A percentile compares a stretch with the other conserved stretches of the same genome.
Conservation (phyloP, 169 alveolate genomes). For the Eimeria tenella region DNA sequence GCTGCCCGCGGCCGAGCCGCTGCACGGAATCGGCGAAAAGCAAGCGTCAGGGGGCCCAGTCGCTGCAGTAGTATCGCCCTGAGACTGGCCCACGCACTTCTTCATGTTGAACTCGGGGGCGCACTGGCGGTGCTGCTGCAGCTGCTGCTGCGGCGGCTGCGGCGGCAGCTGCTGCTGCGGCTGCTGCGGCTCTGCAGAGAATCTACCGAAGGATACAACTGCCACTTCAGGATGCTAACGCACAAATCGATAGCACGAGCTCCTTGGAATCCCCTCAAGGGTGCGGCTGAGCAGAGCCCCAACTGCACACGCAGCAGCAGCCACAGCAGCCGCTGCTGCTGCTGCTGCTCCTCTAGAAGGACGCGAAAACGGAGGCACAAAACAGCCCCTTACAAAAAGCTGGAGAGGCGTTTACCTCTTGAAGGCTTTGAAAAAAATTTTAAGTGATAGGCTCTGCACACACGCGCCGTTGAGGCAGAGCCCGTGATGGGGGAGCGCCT, state of each 20-base stretch:
- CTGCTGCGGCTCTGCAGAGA: not conserved
- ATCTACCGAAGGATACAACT: not conserved
- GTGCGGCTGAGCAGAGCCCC: constrained; percentile 43
- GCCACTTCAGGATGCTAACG: not conserved
- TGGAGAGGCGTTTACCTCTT: not conserved
- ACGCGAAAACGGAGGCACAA: not conserved
- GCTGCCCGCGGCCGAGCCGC: not conserved
- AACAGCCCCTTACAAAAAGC: not conserved
- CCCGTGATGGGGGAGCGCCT: not conserved
- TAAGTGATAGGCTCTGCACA: too few species aligned
- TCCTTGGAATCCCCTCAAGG: not conserved
- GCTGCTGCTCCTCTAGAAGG: not conserved
- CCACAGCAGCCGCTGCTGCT: constrained; percentile 5
- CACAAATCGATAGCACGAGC: not conserved
- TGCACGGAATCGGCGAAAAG: not conserved
- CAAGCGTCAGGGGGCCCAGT: not conserved
- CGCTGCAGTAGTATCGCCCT: not conserved
- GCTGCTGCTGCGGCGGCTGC: constrained; percentile 19
- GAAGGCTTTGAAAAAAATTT: not conserved
- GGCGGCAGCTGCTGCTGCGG: constrained; percentile 5
- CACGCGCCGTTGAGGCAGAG: too few species aligned
- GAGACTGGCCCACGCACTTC: not conserved
- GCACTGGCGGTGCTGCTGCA: constrained; percentile 7
- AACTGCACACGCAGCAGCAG: not conserved
- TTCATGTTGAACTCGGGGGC: not conserved